These are phyloP conservation scores for Prunus mongolica DNA, from an alignment of 306 rosid genomes.

Conservation along the genomic window DNA sequence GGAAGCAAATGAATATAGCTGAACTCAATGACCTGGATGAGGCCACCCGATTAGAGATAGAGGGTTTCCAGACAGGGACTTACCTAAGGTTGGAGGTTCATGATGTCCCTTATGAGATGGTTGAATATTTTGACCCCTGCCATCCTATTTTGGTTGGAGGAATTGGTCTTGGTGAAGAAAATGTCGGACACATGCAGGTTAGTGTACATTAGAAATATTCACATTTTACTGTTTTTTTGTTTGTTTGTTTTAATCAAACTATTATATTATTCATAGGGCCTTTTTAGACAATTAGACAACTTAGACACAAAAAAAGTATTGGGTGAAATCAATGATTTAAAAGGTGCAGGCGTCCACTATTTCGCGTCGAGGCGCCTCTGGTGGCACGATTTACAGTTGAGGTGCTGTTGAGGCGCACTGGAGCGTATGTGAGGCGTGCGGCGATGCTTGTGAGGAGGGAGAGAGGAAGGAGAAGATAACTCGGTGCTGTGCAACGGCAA, in stretches of 20 bases:
- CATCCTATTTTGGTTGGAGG: slow-evolving; percentile 94
- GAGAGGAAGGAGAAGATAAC: too few species aligned
- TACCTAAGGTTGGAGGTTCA: slow-evolving; percentile 88
- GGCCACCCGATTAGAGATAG: slow-evolving; percentile 67
- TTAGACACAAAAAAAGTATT: too few species aligned
- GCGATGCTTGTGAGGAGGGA: too few species aligned
- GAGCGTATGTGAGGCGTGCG: too few species aligned
- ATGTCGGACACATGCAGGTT: slow-evolving; percentile 96
- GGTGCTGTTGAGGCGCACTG: too few species aligned
- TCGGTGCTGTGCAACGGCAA: too few species aligned
- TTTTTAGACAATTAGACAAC: background rate
- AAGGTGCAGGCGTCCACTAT: too few species aligned
- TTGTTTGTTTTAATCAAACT: background rate
- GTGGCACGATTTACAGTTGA: too few species aligned
- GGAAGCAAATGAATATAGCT: slow-evolving; percentile 76
- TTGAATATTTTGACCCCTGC: slow-evolving; percentile 75
- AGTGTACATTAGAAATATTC: background rate
- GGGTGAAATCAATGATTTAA: too few species aligned
- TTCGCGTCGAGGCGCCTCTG: too few species aligned
- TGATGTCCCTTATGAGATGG: slow-evolving; percentile 82
- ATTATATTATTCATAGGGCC: background rate
- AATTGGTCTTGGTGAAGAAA: slow-evolving; percentile 82
- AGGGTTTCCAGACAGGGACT: slow-evolving; percentile 82
- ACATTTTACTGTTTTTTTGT: background rate
- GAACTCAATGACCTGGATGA: slow-evolving; percentile 90